Conservation (phyloP, 163 green algal genomes). For the Scenedesmus sp. region DNA sequence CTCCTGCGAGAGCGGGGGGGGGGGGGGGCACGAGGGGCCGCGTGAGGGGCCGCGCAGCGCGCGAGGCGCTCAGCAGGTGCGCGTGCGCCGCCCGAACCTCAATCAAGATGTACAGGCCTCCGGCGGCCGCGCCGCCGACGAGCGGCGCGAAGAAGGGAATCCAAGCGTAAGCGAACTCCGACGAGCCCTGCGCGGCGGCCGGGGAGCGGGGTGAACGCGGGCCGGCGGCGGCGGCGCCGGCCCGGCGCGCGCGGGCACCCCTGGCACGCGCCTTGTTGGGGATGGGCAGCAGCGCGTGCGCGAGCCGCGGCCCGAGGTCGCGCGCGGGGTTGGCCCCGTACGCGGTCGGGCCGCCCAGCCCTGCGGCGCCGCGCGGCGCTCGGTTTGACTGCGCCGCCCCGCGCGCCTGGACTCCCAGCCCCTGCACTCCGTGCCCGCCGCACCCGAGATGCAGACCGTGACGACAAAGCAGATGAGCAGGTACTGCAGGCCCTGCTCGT, state of each 20-base stretch:
- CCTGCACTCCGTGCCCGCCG: background rate
- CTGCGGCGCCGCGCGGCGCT: constrained; percentile 2
- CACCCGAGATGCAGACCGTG: constrained; percentile 40
- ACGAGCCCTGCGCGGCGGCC: constrained; percentile 69
- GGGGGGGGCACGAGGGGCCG: no score
- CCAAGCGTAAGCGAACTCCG: constrained; percentile 69
- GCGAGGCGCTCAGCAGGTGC: no score
- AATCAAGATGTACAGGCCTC: constrained; percentile 48
- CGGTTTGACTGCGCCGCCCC: constrained; percentile 17
- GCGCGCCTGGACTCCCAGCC: no score
- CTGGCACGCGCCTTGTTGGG: constrained; percentile 56
- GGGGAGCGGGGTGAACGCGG: no score
- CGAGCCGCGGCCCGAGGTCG: constrained; percentile 73
- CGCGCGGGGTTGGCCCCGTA: constrained; percentile 77
- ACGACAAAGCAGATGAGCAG: constrained; percentile 44
- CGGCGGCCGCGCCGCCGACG: constrained; percentile 52
- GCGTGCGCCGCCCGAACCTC: no score
- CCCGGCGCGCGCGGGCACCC: background rate
- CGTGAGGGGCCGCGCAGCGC: no score
- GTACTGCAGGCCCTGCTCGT: constrained; percentile 34
- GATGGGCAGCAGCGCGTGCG: constrained; percentile 77
- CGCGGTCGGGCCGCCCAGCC: constrained; percentile 66
- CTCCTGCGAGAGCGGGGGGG: no score
- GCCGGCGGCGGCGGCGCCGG: no score
- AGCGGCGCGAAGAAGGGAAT: constrained; percentile 60